Conservation (phyloP, 495 filamentous ascomycete species). For the Talaromyces trachyspermus region DNA sequence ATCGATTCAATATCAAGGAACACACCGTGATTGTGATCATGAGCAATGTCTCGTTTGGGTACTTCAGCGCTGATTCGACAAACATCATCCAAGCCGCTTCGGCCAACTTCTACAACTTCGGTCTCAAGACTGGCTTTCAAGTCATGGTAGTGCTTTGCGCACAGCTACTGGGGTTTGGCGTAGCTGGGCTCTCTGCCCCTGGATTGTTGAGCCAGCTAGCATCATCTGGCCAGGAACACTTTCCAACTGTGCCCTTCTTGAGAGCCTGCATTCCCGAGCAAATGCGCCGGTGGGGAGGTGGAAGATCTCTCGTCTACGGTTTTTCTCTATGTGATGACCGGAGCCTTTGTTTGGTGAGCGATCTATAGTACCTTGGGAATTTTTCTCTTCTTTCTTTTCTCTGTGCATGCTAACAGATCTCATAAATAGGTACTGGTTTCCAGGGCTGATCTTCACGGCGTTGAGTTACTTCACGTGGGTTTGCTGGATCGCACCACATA, state of each 20-base stretch:
- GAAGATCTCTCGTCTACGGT: conserved; percentile 52
- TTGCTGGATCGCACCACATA: conserved; percentile 79
- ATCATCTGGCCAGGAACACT: conserved; percentile 33
- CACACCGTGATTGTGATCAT: conserved; percentile 81
- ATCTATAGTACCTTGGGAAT: conserved; percentile 19
- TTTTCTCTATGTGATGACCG: conserved; percentile 46
- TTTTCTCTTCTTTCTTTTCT: background rate
- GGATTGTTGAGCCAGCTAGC: conserved; percentile 53
- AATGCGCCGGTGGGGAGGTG: conserved; percentile 46
- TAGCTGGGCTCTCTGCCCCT: conserved; percentile 57
- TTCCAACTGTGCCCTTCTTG: conserved; percentile 33
- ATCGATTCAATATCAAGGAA: conserved; percentile 71
- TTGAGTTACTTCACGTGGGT: conserved; percentile 81
- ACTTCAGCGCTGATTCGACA: conserved; percentile 34
- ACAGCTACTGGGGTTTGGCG: conserved; percentile 56
- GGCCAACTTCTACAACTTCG: conserved; percentile 50
- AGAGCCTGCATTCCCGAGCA: conserved; percentile 26
- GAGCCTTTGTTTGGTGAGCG: conserved; percentile 67
- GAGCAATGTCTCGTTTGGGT: conserved; percentile 84
- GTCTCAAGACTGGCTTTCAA: conserved; percentile 53
- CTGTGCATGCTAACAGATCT: background rate
- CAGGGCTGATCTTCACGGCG: conserved; percentile 72
- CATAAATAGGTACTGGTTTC: conserved; percentile 55
- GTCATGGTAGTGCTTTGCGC: conserved; percentile 53
- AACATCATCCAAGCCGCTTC: conserved; percentile 38